phyloP scores from a whole-genome alignment of 2,329 filamentous ascomycete species.

The Rhexocercosporidium sp. region DNA sequence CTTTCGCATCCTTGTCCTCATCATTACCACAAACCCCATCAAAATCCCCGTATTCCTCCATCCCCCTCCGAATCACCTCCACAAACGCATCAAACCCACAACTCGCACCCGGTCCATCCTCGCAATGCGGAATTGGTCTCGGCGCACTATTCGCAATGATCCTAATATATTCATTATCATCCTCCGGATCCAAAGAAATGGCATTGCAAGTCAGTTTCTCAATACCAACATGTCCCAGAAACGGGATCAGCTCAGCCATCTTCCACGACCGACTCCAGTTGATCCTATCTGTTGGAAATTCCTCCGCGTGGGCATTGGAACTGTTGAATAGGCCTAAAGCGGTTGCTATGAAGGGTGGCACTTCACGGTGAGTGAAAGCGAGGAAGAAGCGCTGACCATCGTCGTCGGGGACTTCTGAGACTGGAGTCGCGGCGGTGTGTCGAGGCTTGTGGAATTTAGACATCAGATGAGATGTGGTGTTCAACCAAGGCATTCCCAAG shows the following conservation, averaged over 20 bases:
- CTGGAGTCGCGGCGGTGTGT: constrained; percentile 8
- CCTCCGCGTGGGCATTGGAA: constrained; percentile 63
- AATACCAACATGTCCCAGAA: constrained; percentile 69
- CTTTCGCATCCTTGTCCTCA: constrained; percentile 16
- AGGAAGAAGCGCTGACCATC: constrained; percentile 64
- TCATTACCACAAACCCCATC: constrained; percentile 39
- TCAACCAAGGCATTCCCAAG: constrained; percentile 70
- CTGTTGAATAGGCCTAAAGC: constrained; percentile 75
- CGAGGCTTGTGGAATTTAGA: constrained; percentile 38
- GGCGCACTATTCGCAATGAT: constrained; percentile 57
- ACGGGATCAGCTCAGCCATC: constrained; percentile 66
- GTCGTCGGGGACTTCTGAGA: constrained; percentile 29
- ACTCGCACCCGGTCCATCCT: constrained; percentile 56
- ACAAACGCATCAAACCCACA: constrained; percentile 51
- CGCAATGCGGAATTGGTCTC: constrained; percentile 53
- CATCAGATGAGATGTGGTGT: constrained; percentile 60
- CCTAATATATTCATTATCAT: constrained; percentile 57
- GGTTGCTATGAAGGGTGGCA: constrained; percentile 69
- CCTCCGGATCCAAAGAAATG: constrained; percentile 56
- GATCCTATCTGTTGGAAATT: constrained; percentile 66
- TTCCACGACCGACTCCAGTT: constrained; percentile 69
- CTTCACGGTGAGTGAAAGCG: constrained; percentile 72
- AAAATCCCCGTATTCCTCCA: constrained; percentile 42
- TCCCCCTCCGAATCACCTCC: constrained; percentile 49
- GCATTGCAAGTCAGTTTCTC: constrained; percentile 64